A percentile compares a stretch with the other conserved stretches of the same genome.
Evolutionary conservation across 2,329 filamentous ascomycete genomes (phyloP).

Genomic region (Clonostachys rosea): DNA sequence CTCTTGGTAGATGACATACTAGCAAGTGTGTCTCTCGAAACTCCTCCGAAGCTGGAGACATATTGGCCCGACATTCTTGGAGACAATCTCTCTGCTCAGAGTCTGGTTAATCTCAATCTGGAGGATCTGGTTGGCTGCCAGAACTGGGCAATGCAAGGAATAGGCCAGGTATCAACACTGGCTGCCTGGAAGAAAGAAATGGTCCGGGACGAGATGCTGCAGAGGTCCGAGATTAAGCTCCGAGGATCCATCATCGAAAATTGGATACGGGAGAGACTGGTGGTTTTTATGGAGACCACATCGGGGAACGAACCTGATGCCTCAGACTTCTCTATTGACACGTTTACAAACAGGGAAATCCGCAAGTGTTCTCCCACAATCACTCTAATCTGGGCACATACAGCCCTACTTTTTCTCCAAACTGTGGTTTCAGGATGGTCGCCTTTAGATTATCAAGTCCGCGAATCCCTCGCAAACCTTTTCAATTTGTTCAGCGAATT

Average conservation of each 20-base stretch:
- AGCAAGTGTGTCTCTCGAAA: no score
- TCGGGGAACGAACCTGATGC: not conserved
- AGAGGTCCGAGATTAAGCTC: not conserved
- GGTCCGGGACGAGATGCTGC: not conserved
- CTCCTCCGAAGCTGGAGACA: no score
- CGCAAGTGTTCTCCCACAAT: not conserved
- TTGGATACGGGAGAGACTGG: not conserved
- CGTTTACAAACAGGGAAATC: no score
- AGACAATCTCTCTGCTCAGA: no score
- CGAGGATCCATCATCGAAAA: not conserved
- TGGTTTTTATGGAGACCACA: not conserved
- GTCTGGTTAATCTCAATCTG: not conserved
- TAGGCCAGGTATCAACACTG: not conserved
- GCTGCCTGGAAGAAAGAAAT: not conserved
- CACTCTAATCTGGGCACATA: not conserved
- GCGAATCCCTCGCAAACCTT: no score
- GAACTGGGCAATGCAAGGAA: not conserved
- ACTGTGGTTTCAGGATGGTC: not conserved
- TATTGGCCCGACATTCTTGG: no score
- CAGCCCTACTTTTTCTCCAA: not conserved
- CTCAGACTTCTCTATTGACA: no score
- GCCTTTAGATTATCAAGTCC: not conserved
- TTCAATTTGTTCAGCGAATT: no score
- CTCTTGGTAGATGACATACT: no score
- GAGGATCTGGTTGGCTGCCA: not conserved